Percentiles rank a stretch among this genome's conserved stretches.
phyloP scores from a whole-genome alignment of 2,329 filamentous ascomycete species.

The Chrysoporthe deuterocubensis region DNA sequence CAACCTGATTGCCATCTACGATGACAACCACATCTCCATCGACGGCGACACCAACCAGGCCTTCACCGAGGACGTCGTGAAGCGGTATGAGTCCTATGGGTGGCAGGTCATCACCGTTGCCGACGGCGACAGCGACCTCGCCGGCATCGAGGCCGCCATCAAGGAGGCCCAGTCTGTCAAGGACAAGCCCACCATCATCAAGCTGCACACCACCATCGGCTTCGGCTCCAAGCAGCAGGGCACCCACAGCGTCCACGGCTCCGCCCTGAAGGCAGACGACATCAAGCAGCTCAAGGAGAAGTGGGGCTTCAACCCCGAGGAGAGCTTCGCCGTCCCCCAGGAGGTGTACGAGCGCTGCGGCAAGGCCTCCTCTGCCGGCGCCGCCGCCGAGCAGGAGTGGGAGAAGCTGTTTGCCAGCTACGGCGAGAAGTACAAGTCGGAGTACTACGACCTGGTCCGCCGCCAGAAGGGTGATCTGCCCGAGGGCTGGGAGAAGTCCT shows the following conservation, averaged over 20 bases:
- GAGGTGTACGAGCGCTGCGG: constrained; percentile 90
- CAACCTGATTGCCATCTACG: constrained; percentile 95
- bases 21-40: constrained; percentile 97
- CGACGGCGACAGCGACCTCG: constrained; percentile 88
- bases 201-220: constrained; percentile 96
- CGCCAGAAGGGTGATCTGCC: constrained; percentile 83
- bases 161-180: constrained; percentile 83
- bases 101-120: constrained; percentile 88
- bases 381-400: constrained; percentile 92
- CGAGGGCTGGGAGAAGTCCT: constrained; percentile 92
- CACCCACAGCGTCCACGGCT: constrained; percentile 94
- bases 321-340: constrained; percentile 92
- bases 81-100: constrained; percentile 96
- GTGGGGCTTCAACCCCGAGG: constrained; percentile 94
- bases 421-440: constrained; percentile 72
- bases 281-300: constrained; percentile 90
- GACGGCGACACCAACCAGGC: constrained; percentile 95
- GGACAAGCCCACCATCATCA: constrained; percentile 96
- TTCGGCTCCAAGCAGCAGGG: constrained; percentile 93
- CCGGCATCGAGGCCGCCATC: constrained; percentile 86
- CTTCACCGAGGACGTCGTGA: constrained; percentile 95
- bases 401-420: constrained; percentile 92
- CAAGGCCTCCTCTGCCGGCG: constrained; percentile 84
- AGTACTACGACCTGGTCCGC: constrained; percentile 80
- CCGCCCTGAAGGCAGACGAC: constrained; percentile 93